phyloP scores from a whole-genome alignment of 139 green algal species.

The Raphidocelis subcapitata region DNA sequence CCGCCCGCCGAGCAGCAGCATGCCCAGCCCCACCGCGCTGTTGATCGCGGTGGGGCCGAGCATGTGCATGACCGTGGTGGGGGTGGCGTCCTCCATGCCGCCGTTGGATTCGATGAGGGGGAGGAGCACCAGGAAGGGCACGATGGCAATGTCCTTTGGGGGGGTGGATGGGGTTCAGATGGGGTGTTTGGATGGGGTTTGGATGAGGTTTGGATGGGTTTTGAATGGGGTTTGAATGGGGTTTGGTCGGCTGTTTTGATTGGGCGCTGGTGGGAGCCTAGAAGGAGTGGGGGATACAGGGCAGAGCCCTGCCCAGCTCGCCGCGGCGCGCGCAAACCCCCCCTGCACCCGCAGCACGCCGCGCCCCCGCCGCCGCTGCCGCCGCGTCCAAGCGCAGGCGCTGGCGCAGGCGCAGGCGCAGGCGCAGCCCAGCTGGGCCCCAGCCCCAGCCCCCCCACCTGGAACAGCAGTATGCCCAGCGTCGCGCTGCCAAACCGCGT shows the following conservation, averaged over 20 bases:
- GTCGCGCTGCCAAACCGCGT: constrained; percentile 87
- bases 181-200: no score
- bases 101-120: constrained; percentile 61
- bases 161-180: neutral
- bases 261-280: neutral
- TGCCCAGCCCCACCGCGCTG: constrained; percentile 72
- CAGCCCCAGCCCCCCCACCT: constrained; percentile 51
- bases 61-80: constrained; percentile 22
- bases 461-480: constrained; percentile 94
- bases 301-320: no score
- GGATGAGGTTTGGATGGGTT: no score
- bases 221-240: no score
- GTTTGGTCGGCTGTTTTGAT: no score
- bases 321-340: no score
- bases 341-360: no score
- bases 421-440: no score
- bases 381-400: no score
- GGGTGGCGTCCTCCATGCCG: constrained; percentile 43
- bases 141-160: constrained; percentile 86
- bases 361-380: no score
- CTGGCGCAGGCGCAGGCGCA: no score
- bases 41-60: constrained; percentile 72
- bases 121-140: constrained; percentile 92
- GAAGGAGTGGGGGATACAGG: neutral
- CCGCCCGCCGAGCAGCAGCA: constrained; percentile 81